These are phyloP conservation scores for Xylariales sp. DNA, from an alignment of 2,329 filamentous ascomycete species.

Conservation along the genomic window DNA sequence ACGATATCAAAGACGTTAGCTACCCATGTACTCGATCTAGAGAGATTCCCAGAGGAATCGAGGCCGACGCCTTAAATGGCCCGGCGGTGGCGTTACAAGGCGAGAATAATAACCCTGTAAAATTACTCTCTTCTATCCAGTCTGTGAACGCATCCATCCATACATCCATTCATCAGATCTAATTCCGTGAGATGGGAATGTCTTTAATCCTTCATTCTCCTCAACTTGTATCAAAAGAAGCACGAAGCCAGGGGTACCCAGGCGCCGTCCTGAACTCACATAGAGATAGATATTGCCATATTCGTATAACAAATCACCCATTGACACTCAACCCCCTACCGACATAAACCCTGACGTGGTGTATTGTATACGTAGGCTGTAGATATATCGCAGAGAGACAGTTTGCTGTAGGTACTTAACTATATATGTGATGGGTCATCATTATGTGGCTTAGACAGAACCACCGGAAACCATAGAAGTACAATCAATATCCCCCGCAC, in stretches of 20 bases:
- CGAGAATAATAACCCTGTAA: constrained; percentile 21
- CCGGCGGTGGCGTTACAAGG: constrained; percentile 41
- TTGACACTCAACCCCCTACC: neutral
- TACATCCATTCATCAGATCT: too few relatives aligned
- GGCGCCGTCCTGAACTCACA: too few relatives aligned
- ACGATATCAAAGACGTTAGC: neutral
- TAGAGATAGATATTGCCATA: neutral
- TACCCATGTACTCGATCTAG: constrained; percentile 1
- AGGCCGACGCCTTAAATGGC: constrained; percentile 12
- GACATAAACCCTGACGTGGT: neutral
- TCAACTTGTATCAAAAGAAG: neutral
- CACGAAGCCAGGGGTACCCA: neutral
- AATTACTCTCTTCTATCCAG: neutral
- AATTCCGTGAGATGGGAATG: neutral
- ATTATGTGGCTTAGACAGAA: neutral
- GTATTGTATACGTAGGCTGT: neutral
- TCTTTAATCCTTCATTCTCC: neutral
- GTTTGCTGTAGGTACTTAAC: neutral
- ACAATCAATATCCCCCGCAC: neutral
- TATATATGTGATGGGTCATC: neutral
- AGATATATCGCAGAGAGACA: neutral
- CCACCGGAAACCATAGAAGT: neutral
- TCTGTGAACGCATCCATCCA: neutral
- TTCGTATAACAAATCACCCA: neutral
- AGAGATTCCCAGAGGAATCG: constrained; percentile 28